Evolutionary conservation across 192 early-diverging fungal genomes (phyloP), one percentile per base, ranked within the genome.

Genomic region (Fimicolochytrium jonesii): DNA sequence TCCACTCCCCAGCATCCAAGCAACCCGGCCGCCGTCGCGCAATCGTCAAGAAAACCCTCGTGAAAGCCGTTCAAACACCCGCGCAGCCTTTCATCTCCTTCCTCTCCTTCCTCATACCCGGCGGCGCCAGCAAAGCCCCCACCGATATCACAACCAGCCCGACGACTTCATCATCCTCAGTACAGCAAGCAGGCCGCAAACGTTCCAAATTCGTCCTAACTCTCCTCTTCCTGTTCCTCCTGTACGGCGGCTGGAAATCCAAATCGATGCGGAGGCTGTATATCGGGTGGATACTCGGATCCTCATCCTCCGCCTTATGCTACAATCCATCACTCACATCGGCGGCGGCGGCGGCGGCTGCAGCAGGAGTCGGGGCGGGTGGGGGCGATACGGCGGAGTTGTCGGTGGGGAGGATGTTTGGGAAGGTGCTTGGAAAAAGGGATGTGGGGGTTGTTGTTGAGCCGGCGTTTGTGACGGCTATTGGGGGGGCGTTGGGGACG

Each of bases 401-500:
- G 31, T 55, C 23, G 28, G 28, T n/a, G n/a, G n/a, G n/a, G n/a
- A n/a, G n/a, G n/a, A n/a, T n/a, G n/a, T n/a, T n/a, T n/a, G n/a
- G n/a, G n/a, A n/a, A n/a, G 6, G 33, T 13, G 28, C 17, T 15
- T 2, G 7, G 15, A 18, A 32, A 18, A 22, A 45, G 41, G 33
- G 57, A 59, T 32, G 42, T 59, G 11, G 39, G 41, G 6, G 26
- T 32, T 45, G 41, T 59, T 18, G 43, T 42, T 6, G 41, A 20
- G 15, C 57, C 57, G 26, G 23, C 33, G n/a, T 37, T 59, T 22
- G 57, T 43, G 4, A 43, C 30, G 5, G 57, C 57, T 2, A 32
- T 59, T 25, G 57, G 57, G 18, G 57, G 57, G 17, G 57, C 57
- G 7, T 28, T 59, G 39, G 30, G 48, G 15, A 50, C 30, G 30